A percentile compares a stretch with the other conserved stretches of the same genome.
Conservation (phyloP, 306 rosid genomes). For the Prunus armeniaca region DNA sequence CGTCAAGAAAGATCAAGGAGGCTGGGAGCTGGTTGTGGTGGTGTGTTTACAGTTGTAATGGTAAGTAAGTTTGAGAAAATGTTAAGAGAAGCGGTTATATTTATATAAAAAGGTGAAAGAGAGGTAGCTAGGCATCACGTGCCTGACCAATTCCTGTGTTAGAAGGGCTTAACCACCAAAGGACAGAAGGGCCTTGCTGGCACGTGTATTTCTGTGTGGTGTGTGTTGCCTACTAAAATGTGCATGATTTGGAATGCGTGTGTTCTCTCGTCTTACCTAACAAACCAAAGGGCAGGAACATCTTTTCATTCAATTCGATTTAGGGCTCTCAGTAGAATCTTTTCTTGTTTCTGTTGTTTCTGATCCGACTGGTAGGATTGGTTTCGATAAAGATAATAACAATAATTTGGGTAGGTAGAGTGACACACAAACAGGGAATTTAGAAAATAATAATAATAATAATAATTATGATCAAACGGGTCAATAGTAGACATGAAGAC, state of each 20-base stretch:
- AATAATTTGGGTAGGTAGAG: background rate
- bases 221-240: background rate
- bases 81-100: background rate
- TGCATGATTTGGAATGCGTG: background rate
- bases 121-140: slow-evolving; percentile 12
- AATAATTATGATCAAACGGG: no score
- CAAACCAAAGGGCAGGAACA: background rate
- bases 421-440: background rate
- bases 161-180: background rate
- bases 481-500: no score
- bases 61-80: background rate
- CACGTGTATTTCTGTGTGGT: background rate
- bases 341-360: background rate
- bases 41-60: background rate
- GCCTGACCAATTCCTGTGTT: background rate
- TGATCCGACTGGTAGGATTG: background rate
- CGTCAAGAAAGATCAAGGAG: background rate
- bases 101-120: background rate
- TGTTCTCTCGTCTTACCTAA: slow-evolving; percentile 1
- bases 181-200: background rate
- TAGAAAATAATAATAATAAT: background rate
- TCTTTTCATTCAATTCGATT: background rate
- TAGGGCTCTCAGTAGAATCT: background rate
- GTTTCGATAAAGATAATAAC: background rate
- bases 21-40: background rate